phyloP scores from a whole-genome alignment of 2,329 filamentous ascomycete species.

The Aspergillus phoenicis region DNA sequence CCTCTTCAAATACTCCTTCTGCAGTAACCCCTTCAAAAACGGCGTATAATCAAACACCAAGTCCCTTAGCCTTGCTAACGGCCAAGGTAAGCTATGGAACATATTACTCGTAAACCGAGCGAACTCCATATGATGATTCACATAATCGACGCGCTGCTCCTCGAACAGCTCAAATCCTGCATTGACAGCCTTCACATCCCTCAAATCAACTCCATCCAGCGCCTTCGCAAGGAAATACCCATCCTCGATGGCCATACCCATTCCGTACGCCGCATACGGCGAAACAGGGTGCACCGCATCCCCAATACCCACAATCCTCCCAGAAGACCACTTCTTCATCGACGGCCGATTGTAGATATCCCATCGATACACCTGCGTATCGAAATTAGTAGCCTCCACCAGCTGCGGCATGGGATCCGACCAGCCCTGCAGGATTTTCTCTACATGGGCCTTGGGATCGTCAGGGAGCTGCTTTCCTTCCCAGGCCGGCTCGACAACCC shows the following conservation, averaged over 20 bases:
- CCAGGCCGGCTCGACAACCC: conserved; percentile 25
- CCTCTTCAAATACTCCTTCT: background rate
- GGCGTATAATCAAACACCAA: conserved; percentile 10
- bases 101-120: background rate
- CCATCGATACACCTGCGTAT: conserved; percentile 7
- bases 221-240: conserved; percentile 6
- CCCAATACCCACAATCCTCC: background rate
- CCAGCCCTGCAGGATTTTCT: background rate
- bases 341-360: conserved; percentile 9
- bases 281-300: conserved; percentile 10
- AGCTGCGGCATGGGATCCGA: conserved; percentile 6
- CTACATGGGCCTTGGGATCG: conserved; percentile 10
- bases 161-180: conserved; percentile 9
- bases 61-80: conserved; percentile 3
- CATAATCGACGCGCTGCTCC: conserved; percentile 3
- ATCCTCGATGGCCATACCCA: conserved; percentile 12
- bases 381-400: background rate
- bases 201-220: conserved; percentile 5
- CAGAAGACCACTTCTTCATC: conserved; percentile 8
- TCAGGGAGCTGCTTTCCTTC: conserved; percentile 22
- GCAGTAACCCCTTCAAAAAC: background rate
- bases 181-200: background rate
- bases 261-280: conserved; percentile 11
- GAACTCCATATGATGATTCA: conserved; percentile 10
- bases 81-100: conserved; percentile 6